Conservation (phyloP, 1,284 basidiomycete species). For the Apiotrichum gracile region DNA sequence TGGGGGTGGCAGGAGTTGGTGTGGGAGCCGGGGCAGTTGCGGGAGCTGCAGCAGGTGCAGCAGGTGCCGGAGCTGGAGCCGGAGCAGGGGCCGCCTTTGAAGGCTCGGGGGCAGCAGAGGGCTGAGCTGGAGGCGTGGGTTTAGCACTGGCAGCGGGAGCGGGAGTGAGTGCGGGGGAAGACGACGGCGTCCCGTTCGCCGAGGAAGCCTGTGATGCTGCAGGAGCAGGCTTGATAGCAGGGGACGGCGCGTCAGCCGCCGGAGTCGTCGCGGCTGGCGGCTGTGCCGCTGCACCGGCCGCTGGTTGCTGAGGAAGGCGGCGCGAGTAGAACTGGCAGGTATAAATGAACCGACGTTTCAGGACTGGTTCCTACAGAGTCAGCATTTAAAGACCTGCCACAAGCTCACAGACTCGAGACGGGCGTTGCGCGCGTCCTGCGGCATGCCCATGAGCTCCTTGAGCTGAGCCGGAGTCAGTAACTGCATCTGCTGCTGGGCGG, state of each 20-base stretch:
- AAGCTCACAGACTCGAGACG: slow-evolving; percentile 3
- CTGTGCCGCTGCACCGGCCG: not conserved
- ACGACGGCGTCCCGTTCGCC: not conserved
- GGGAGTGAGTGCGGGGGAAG: not conserved
- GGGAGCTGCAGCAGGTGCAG: not conserved
- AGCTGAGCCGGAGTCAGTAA: slow-evolving; percentile 7
- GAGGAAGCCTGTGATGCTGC: not conserved
- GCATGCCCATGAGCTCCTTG: slow-evolving; percentile 5
- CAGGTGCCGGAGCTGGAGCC: not conserved
- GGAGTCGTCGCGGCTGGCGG: not conserved
- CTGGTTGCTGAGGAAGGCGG: not conserved
- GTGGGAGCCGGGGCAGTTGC: not conserved
- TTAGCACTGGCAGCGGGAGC: not conserved
- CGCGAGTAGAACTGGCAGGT: slow-evolving; percentile 11
- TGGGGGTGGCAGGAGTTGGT: not conserved
- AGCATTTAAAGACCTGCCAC: not conserved
- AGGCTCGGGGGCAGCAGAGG: not conserved
- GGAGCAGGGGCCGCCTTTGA: not conserved
- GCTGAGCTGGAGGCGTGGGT: not conserved
- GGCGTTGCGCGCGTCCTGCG: slow-evolving; percentile 2
- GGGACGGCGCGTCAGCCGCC: not conserved
- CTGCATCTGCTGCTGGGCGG: not conserved
- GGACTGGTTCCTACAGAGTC: not conserved
- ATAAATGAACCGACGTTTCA: slow-evolving; percentile 5
- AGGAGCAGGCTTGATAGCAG: not conserved